Evolutionary conservation across 2,329 filamentous ascomycete species (phyloP).

Genomic region (Ophiostoma sp.): DNA sequence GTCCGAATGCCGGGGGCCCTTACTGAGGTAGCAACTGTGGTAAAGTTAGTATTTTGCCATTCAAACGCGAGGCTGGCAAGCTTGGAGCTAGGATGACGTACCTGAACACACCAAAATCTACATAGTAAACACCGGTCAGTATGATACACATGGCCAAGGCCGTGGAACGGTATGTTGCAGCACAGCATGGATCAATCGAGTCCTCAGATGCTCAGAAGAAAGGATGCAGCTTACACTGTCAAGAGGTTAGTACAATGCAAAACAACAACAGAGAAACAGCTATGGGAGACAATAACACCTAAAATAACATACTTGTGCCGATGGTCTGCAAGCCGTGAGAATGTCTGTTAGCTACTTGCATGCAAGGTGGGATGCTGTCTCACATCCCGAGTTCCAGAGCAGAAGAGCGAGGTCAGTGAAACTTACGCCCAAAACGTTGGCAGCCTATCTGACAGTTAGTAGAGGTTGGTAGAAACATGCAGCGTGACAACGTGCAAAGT

Average conservation of each 20-base stretch:
- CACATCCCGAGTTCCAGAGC: not conserved
- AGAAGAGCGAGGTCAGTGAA: not conserved
- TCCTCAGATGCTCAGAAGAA: too few species aligned
- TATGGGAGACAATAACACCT: not conserved
- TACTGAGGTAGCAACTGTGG: conserved; percentile 33
- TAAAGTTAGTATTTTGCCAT: not conserved
- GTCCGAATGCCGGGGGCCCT: not conserved
- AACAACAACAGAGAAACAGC: too few species aligned
- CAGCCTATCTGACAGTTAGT: conserved; percentile 29
- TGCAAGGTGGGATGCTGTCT: not conserved
- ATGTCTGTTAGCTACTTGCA: not conserved
- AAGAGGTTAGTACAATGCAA: too few species aligned
- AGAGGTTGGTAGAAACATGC: not conserved
- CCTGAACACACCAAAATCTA: conserved; percentile 40
- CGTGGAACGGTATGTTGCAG: too few species aligned
- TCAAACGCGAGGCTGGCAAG: not conserved
- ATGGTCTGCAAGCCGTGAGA: conserved; percentile 28
- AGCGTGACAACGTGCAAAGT: not conserved
- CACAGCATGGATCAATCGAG: too few species aligned
- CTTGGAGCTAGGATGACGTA: conserved; percentile 20
- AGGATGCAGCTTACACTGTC: not conserved
- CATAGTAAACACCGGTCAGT: too few species aligned
- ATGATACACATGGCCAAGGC: too few species aligned
- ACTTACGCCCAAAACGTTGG: conserved; percentile 40
- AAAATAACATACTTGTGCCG: conserved; percentile 30